Conservation (phyloP, 306 rosid species). For the Trifolium dubium region DNA sequence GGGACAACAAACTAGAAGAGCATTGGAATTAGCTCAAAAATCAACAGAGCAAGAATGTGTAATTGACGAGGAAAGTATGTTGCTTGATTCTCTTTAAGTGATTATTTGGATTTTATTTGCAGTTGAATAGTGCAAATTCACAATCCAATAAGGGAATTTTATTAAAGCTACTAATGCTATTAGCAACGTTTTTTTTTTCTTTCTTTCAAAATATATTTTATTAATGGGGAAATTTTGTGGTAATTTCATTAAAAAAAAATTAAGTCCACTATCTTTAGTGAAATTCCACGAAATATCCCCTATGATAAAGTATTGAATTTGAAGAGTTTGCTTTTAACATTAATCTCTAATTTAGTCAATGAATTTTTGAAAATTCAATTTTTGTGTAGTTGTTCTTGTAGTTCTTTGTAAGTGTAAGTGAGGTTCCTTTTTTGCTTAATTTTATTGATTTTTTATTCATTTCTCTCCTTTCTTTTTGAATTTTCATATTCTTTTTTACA, state of each 20-base stretch:
- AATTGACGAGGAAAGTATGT: conserved; percentile 60
- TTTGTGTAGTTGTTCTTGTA: neutral
- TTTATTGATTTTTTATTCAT: conserved; percentile 6
- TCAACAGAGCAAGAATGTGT: conserved; percentile 25
- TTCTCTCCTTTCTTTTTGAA: too few species aligned
- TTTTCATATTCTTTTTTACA: too few species aligned
- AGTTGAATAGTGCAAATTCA: neutral
- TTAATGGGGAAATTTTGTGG: neutral
- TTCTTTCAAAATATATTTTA: neutral
- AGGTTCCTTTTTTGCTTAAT: neutral
- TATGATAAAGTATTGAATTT: neutral
- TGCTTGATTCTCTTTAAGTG: conserved; percentile 44
- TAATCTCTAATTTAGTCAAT: conserved; percentile 16
- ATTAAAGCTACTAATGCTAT: neutral
- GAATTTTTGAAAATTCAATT: conserved; percentile 31
- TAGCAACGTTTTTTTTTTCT: neutral
- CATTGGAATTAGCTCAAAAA: conserved; percentile 57
- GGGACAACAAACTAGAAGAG: conserved; percentile 65
- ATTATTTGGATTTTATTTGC: neutral
- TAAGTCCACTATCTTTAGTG: neutral
- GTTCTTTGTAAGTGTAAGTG: neutral
- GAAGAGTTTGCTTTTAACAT: neutral
- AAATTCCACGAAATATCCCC: neutral
- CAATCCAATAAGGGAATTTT: too few species aligned
- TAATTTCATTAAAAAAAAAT: neutral